phyloP scores from a whole-genome alignment of 257 asterid genomes.

The Hygrophila difformis region DNA sequence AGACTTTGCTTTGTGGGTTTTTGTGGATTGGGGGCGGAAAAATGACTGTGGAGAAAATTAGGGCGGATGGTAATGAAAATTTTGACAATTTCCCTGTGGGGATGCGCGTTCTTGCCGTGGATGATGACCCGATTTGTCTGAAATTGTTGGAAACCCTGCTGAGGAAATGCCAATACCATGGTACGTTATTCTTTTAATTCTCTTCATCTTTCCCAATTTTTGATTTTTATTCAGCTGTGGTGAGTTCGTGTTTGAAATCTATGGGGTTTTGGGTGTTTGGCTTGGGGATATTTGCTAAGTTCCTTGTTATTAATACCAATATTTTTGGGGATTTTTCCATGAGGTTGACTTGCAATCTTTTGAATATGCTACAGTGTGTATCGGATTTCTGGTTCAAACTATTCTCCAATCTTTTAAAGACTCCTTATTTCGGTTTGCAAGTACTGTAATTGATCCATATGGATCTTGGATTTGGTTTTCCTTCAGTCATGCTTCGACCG shows the following conservation, averaged over 20 bases:
- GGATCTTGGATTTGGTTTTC: constrained; percentile 1
- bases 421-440: not conserved
- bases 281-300: constrained; percentile 1
- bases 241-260: too few species aligned
- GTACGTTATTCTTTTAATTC: constrained; percentile 19
- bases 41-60: constrained; percentile 38
- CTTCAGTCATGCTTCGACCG: not conserved
- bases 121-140: constrained; percentile 55
- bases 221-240: too few species aligned
- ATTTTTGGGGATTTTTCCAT: constrained; percentile 10
- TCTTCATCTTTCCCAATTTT: constrained; percentile 3
- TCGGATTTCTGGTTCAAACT: constrained; percentile 5
- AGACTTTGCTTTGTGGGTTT: constrained; percentile 13
- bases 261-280: too few species aligned
- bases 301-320: constrained; percentile 2
- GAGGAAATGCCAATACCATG: constrained; percentile 54
- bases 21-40: constrained; percentile 12
- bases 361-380: constrained; percentile 6
- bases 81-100: constrained; percentile 45
- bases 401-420: not conserved
- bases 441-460: too few species aligned
- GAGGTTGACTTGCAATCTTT: constrained; percentile 1
- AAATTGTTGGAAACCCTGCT: constrained; percentile 50
- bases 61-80: constrained; percentile 23
- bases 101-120: constrained; percentile 61